A percentile compares a stretch with the other conserved stretches of the same genome.
Evolutionary conservation across 225 moss, liverwort and hornwort genomes (phyloP).

Genomic region (Neckera pumila): DNA sequence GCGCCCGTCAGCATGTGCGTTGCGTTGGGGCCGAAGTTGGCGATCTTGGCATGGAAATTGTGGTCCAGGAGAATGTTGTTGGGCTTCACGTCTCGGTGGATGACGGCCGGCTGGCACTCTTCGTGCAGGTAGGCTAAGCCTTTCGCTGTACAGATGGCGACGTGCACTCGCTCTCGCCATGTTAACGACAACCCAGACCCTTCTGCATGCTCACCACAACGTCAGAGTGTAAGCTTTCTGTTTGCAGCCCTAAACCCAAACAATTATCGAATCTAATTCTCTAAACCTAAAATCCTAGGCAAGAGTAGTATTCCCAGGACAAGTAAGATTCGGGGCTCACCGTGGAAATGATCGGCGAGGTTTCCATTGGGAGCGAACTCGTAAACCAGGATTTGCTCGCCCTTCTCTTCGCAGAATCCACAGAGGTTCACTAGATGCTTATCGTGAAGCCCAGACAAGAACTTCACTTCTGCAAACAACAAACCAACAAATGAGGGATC

Average conservation of each 20-base stretch:
- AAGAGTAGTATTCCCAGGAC: background rate
- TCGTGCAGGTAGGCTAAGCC: constrained; percentile 63
- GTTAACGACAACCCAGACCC: constrained; percentile 38
- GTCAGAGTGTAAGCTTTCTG: background rate
- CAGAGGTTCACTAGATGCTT: constrained; percentile 38
- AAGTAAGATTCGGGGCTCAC: constrained; percentile 2
- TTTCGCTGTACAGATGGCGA: constrained; percentile 60
- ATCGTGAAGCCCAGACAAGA: constrained; percentile 30
- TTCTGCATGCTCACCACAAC: constrained; percentile 6
- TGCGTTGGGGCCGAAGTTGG: constrained; percentile 51
- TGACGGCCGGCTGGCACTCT: constrained; percentile 47
- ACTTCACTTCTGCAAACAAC: constrained; percentile 20
- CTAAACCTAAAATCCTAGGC: background rate
- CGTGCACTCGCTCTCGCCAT: constrained; percentile 65
- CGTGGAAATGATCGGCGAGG: constrained; percentile 49
- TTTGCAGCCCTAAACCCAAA: background rate
- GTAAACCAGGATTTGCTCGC: constrained; percentile 67
- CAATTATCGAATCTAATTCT: background rate
- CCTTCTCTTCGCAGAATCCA: constrained; percentile 40
- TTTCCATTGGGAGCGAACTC: constrained; percentile 58
- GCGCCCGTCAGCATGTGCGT: constrained; percentile 61
- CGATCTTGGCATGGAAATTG: constrained; percentile 43
- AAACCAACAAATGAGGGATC: background rate
- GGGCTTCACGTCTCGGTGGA: constrained; percentile 64
- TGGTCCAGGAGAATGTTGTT: constrained; percentile 54